Base-by-base conservation (phyloP, 495 filamentous ascomycete species). In the Astrocystis sublimbata region DNA sequence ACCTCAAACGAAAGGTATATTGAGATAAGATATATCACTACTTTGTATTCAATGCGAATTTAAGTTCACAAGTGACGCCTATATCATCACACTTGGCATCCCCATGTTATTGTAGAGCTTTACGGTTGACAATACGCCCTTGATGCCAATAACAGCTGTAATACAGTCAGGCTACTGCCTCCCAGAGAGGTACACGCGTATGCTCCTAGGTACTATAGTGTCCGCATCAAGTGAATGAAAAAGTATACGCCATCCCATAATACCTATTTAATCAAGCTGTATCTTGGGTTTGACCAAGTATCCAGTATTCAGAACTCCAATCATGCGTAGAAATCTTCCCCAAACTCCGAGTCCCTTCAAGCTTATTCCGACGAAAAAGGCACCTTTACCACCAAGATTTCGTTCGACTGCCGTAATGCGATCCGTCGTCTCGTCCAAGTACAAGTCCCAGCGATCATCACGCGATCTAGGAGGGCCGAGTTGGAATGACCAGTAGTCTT, bases 401-500 rank as follows among this genome's bases (percentile, higher is more conserved):
- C 10, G 12, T 17, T 23, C 17, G 3, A 41, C 52, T 41, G 35
- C 52, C 3, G 17, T 55, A 1, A 23, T 13, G 2, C 17, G 21
- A 13, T 41, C 52, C 19, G 33, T 15, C 12, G 26, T 19, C 35
- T 55, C 52, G 12, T 55, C 33, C 8, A 41, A 15, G 52, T 40
- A 55, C 12, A 55, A 55, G 35, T 55, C 36, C 52, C 35, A 55
- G 13, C 35, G 26, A 41, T 55, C 35, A 17, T 21, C 12, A 41
- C 21, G 35, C 30, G 33, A 38, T n/a, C 6, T 55, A 10, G 35
- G 52, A 41, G 51, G 51, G 19, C 35, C 52, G 19, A 41, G 52
- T 23, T 55, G 19, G 35, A 55, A 55, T 28, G 52, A 28, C 52
- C 52, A 41, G 23, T 55, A 55, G 36, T 41, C 35, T 23, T 41